phyloP scores from a whole-genome alignment of 495 filamentous ascomycete species.

The Tuber magnatum region DNA sequence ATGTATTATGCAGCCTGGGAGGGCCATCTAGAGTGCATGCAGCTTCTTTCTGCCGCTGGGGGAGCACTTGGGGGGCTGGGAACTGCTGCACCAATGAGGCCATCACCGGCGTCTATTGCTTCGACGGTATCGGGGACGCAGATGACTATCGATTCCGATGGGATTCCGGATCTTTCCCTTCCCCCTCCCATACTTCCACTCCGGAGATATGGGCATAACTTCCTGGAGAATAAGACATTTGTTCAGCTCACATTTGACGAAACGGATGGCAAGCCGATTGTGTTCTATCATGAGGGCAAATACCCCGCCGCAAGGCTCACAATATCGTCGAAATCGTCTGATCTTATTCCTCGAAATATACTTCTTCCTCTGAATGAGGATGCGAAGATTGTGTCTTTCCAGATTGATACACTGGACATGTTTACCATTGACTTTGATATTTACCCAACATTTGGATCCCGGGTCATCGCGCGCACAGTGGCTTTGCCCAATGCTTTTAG shows the following conservation, averaged over 20 bases:
- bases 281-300: conserved; percentile 90
- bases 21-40: conserved; percentile 90
- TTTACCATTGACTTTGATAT: conserved; percentile 97
- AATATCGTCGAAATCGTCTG: conserved; percentile 90
- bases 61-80: conserved; percentile 37
- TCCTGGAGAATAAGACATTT: conserved; percentile 92
- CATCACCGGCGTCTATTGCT: conserved; percentile 44
- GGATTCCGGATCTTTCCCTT: conserved; percentile 83
- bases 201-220: conserved; percentile 93
- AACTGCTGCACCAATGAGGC: conserved; percentile 42
- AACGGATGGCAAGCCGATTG: conserved; percentile 56
- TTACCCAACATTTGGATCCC: conserved; percentile 93
- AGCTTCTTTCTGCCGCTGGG: conserved; percentile 60
- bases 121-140: conserved; percentile 34
- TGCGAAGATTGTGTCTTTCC: conserved; percentile 82
- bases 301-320: conserved; percentile 92
- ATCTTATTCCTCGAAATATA: conserved; percentile 90
- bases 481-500: conserved; percentile 82
- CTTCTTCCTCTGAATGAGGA: conserved; percentile 95
- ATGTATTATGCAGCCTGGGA: conserved; percentile 99
- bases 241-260: conserved; percentile 82
- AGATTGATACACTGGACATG: conserved; percentile 83
- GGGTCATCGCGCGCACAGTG: conserved; percentile 90
- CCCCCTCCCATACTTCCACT: conserved; percentile 94
- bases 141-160: conserved; percentile 69